Evolutionary conservation across 1,139 yeast species (phyloP).

Genomic region (Yamadazyma trypodendri): DNA sequence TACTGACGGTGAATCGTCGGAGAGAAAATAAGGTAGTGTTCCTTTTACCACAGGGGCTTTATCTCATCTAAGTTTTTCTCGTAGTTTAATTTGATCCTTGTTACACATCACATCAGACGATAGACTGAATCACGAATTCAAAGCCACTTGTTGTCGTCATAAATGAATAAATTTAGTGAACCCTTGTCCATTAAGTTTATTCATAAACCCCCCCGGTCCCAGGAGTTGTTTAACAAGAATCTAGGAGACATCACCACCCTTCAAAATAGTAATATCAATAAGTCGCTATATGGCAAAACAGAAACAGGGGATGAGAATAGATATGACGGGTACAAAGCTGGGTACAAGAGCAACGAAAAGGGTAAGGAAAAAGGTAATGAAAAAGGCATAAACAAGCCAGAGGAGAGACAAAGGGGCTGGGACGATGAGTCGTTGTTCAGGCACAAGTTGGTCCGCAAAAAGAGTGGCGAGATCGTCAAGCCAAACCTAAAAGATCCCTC

Average conservation of each 20-base stretch:
- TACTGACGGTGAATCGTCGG: neutral
- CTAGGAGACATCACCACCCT: slow-evolving; percentile 30
- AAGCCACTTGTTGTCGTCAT: neutral
- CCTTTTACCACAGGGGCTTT: no score
- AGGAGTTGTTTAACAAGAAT: slow-evolving; percentile 30
- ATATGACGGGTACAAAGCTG: neutral
- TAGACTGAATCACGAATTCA: neutral
- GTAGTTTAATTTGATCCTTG: no score
- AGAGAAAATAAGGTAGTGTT: neutral
- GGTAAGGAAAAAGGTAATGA: neutral
- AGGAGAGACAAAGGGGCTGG: neutral
- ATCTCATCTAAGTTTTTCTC: no score
- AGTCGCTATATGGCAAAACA: neutral
- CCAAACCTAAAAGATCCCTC: slow-evolving; percentile 54
- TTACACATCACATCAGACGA: slow-evolving; percentile 1
- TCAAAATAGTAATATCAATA: slow-evolving; percentile 27
- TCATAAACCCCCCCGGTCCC: slow-evolving; percentile 42
- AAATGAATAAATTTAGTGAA: slow-evolving; percentile 14
- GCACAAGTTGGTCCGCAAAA: slow-evolving; percentile 55
- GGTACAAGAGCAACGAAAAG: neutral
- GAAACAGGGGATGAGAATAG: neutral
- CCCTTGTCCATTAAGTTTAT: slow-evolving; percentile 40
- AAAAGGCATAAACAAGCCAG: neutral
- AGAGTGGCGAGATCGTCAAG: slow-evolving; percentile 79
- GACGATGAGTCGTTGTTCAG: slow-evolving; percentile 3